These are phyloP conservation scores for Diplogelasinospora grovesii DNA, from an alignment of 495 filamentous ascomycete species.

Conservation along the genomic window DNA sequence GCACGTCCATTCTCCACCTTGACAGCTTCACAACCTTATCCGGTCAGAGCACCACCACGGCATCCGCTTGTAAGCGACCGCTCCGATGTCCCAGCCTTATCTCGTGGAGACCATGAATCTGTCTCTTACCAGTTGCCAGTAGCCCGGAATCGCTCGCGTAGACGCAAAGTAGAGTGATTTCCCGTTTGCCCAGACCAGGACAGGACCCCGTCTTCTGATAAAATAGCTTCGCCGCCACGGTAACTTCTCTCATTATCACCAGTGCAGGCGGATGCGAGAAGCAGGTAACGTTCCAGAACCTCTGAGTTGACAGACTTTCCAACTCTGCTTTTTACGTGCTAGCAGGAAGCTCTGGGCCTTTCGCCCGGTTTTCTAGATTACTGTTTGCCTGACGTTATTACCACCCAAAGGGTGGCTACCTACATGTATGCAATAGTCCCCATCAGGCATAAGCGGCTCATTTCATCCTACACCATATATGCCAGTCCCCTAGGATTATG, in stretches of 20 bases:
- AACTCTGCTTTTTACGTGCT: not conserved
- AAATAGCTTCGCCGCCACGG: conserved; percentile 4
- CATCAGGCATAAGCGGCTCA: too few relatives aligned
- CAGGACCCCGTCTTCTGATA: not conserved
- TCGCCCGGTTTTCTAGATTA: conserved; percentile 12
- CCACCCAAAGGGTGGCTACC: too few relatives aligned
- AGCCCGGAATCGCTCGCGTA: conserved; percentile 8
- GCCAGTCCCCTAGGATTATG: too few relatives aligned
- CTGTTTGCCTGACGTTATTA: not conserved
- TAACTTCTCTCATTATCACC: not conserved
- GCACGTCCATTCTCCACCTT: too few relatives aligned
- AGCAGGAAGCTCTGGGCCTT: conserved; percentile 3
- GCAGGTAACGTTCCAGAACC: conserved; percentile 12
- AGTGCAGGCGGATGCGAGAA: too few relatives aligned
- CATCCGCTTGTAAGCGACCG: not conserved
- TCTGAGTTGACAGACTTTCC: not conserved
- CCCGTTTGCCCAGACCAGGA: conserved; percentile 1
- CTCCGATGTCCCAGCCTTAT: not conserved
- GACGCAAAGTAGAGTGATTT: conserved; percentile 3
- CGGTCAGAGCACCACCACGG: not conserved
- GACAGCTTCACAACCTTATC: too few relatives aligned
- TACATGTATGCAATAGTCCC: not conserved
- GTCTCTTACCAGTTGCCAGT: conserved; percentile 6
- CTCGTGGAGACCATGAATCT: not conserved
- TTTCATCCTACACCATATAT: too few relatives aligned